A percentile compares a stretch with the other conserved stretches of the same genome.
phyloP scores from a whole-genome alignment of 805 yeast species.

The Yarrowia yakushimensis region DNA sequence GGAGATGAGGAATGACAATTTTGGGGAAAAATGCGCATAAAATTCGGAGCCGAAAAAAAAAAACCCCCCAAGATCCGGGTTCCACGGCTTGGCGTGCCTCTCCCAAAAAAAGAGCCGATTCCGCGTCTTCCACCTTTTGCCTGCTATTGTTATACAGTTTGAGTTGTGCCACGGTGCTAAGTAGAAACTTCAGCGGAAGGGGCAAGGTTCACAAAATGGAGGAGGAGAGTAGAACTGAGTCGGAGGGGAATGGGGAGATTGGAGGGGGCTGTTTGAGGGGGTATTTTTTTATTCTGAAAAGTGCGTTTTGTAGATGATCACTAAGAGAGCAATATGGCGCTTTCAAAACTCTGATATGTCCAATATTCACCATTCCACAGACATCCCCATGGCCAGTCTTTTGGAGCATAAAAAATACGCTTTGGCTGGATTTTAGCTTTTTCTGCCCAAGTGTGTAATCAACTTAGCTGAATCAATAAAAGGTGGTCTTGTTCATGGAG shows the following conservation, averaged over 20 bases:
- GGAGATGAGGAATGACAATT: no score
- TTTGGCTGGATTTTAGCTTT: neutral
- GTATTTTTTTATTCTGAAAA: neutral
- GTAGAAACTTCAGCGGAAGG: slow-evolving; percentile 23
- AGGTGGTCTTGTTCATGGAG: slow-evolving; percentile 5
- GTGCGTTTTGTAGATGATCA: neutral
- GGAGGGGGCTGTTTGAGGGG: no score
- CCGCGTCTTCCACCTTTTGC: neutral
- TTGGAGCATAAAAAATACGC: slow-evolving; percentile 21
- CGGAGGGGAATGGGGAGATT: no score
- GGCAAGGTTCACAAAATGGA: slow-evolving; percentile 19
- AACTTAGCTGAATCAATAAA: slow-evolving; percentile 19
- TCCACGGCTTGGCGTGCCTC: neutral
- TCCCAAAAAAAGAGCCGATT: neutral
- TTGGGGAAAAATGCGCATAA: neutral
- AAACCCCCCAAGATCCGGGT: no score
- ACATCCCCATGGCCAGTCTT: neutral
- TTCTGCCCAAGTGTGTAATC: slow-evolving; percentile 21
- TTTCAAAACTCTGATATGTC: neutral
- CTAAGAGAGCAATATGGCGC: no score
- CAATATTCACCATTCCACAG: no score
- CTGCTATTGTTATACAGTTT: slow-evolving; percentile 7
- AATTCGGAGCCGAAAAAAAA: neutral
- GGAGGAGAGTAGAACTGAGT: neutral
- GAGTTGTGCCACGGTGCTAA: slow-evolving; percentile 15